Base-by-base conservation (phyloP, 257 asterid genomes). In the Solanum lignicaule region DNA sequence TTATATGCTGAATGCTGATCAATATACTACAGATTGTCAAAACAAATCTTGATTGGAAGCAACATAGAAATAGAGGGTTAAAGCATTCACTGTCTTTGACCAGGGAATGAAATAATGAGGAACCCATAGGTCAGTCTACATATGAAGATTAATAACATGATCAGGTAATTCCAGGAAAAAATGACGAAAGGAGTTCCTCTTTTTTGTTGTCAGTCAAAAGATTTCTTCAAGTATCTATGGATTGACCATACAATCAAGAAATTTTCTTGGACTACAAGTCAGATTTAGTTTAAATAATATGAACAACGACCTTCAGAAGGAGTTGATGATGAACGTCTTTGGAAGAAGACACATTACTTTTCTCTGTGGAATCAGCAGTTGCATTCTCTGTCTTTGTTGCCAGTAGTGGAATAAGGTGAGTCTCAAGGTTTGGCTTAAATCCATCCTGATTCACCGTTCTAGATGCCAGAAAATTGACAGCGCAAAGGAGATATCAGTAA, bases 381-480 rank as follows among this genome's bases (percentile, higher is more conserved):
- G 84, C 87, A 79, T 91, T 93, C 85, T 92, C 96, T 88, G 91
- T 86, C 87, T 93, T 94, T 69, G 92, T 92, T 87, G 98, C 99
- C 89, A 97, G 88, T 71, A 97, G 94, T 85, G 98, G 99, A 88
- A 92, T 91, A 71, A 97, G 98, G 43, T 97, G 99, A 87, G 95
- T 95, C 95, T 97, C 99, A 18, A 97, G 92, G 93, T 97, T 97
- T 78, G 98, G 99, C 94, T 95, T 95, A 92, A 97, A 97, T 71
- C 99, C 99, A 90, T 97, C 99, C 78, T 94, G 92, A 91, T 95
- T 97, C 91, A 95, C 98, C 83, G 95, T 94, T 93, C 99, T 97
- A 90, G 82, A 84, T 87, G 87, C 89, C 88, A 82, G 29, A 82
- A 31, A 29, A 29, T 82, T 38, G 41, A 82, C 43, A 82, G 69